Evolutionary conservation across 2,329 filamentous ascomycete species (phyloP).

Genomic region (Alternaria infectoria): DNA sequence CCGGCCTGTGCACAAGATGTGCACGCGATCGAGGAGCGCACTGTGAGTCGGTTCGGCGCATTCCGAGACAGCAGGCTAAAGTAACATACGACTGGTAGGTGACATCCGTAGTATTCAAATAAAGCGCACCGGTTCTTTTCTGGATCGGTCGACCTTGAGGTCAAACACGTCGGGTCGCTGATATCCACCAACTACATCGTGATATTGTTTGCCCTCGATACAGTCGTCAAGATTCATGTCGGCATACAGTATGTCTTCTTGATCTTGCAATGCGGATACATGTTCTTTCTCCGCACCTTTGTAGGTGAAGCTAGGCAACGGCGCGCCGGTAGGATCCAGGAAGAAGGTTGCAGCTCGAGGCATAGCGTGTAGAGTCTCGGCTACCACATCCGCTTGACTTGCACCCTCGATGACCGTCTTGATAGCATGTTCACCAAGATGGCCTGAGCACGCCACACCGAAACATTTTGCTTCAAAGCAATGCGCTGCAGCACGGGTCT

Average conservation of each 20-base stretch:
- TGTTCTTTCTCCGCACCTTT: slow-evolving; percentile 26
- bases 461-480: slow-evolving; percentile 66
- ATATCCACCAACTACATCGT: slow-evolving; percentile 63
- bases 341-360: slow-evolving; percentile 58
- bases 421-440: slow-evolving; percentile 52
- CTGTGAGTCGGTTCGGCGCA: background rate
- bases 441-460: slow-evolving; percentile 57
- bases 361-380: slow-evolving; percentile 45
- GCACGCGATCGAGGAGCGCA: background rate
- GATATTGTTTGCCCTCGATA: slow-evolving; percentile 64
- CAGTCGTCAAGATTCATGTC: slow-evolving; percentile 59
- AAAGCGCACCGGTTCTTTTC: slow-evolving; percentile 16
- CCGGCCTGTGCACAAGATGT: background rate
- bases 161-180: slow-evolving; percentile 63
- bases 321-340: slow-evolving; percentile 58
- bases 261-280: slow-evolving; percentile 51
- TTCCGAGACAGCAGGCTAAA: background rate
- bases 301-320: slow-evolving; percentile 49
- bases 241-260: slow-evolving; percentile 60
- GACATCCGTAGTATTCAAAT: background rate
- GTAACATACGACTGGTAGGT: background rate
- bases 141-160: slow-evolving; percentile 54
- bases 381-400: slow-evolving; percentile 33
- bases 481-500: slow-evolving; percentile 60
- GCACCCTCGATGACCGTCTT: slow-evolving; percentile 42